phyloP scores from a whole-genome alignment of 192 early-diverging fungal species.

The Coemansia sp. region DNA sequence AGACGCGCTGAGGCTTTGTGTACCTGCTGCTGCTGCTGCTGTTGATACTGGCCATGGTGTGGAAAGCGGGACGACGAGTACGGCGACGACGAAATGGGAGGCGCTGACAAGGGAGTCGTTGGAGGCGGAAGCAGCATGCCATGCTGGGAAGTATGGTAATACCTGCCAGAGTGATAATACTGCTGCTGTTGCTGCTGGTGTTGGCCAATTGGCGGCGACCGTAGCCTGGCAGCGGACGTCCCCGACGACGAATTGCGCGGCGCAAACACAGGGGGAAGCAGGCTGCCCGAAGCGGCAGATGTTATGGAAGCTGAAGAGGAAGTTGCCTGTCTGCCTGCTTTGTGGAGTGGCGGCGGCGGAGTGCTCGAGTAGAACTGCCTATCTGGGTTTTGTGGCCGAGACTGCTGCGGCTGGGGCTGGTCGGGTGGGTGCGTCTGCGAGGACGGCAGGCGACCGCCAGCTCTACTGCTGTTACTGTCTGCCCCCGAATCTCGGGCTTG shows the following conservation, averaged over 20 bases:
- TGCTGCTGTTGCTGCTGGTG: slow-evolving; percentile 5
- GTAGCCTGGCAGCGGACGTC: slow-evolving; percentile 15
- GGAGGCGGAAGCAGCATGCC: slow-evolving; percentile 10
- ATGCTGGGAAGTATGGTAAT: neutral
- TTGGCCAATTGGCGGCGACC: slow-evolving; percentile 1
- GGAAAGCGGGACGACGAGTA: slow-evolving; percentile 13
- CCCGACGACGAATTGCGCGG: slow-evolving; percentile 10
- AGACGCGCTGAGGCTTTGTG: slow-evolving; percentile 2
- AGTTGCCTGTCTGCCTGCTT: slow-evolving; percentile 4
- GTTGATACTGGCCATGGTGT: slow-evolving; percentile 1
- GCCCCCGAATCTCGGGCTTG: neutral
- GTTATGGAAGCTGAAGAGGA: slow-evolving; percentile 10
- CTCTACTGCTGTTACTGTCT: slow-evolving; percentile 6
- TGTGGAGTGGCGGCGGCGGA: slow-evolving; percentile 11
- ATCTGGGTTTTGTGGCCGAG: slow-evolving; percentile 14
- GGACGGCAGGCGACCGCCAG: neutral
- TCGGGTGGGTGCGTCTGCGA: neutral
- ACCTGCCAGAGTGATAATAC: neutral
- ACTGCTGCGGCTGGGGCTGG: slow-evolving; percentile 10
- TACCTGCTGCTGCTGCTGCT: neutral
- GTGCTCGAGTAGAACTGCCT: slow-evolving; percentile 13
- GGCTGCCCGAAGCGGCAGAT: slow-evolving; percentile 5
- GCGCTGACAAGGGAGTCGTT: slow-evolving; percentile 25
- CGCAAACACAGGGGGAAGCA: slow-evolving; percentile 16
- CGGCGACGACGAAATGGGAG: slow-evolving; percentile 14